Base-by-base conservation (phyloP, 768 basidiomycete species). In the Boletus speciosus region DNA sequence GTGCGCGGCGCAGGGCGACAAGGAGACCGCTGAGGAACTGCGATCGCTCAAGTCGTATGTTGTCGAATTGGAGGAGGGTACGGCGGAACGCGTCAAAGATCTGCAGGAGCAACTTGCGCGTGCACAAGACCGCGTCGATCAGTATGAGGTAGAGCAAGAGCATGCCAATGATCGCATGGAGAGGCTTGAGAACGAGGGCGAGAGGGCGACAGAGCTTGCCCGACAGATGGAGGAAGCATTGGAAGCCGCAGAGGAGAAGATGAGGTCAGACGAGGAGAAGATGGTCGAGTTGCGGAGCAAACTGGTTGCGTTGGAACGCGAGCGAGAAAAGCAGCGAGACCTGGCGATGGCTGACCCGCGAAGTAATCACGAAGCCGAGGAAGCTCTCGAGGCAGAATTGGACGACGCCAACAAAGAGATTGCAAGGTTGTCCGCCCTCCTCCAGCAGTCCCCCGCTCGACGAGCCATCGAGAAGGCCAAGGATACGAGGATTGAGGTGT, bases 401-500 rank as follows among this genome's bases (percentile, higher is more conserved):
- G 88, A 90, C 52, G 78, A 81, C 1, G 90, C 92, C 0, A 77
- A 90, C 64, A 81, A 73, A 63, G 89, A 93, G 67, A 86, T 91
- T 54, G 86, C 84, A 0, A 78, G 81, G 37, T 72, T 94, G 40
- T 80, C 78, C n/a, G 77, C 81, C 0, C 64, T 88, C 32, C 73
- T 93, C 41, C 79, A 78, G 31, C 86, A 89, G 57, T 90, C 85
- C 19, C 88, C 87, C 15, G 85, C 84, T 50, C 79, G 85, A 12
- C 86, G 85, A 61, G 88, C 91, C 0, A 81, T 93, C 52, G 86
- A 89, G 23, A 82, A 81, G 57, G 87, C 86, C 16, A 87, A 85
- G 61, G 88, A 93, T 42, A 73, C 81, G 29, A 84, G 82, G 67
- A 85, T 94, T 42, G 84, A 88, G 62, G 76, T 84, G 58, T 73